phyloP scores from a whole-genome alignment of 2,329 filamentous ascomycete genomes.

The Cercospora berteroae region DNA sequence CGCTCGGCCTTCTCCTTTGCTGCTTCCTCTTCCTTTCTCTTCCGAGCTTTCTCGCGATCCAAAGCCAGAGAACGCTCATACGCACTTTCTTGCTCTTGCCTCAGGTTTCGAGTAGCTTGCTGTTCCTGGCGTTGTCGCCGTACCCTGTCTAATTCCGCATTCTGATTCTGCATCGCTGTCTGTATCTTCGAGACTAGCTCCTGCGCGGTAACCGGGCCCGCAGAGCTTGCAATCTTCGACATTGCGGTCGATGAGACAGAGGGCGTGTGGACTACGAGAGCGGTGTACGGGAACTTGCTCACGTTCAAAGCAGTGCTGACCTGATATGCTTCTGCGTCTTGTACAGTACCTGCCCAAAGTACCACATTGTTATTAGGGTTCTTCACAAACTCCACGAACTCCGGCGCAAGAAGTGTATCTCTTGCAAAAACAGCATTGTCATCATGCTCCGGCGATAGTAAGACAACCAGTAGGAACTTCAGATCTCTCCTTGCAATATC shows the following conservation, averaged over 20 bases:
- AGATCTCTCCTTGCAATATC: conserved; percentile 87
- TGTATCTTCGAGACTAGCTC: conserved; percentile 76
- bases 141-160: conserved; percentile 69
- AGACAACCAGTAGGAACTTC: conserved; percentile 84
- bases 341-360: conserved; percentile 88
- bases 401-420: conserved; percentile 74
- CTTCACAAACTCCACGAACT: conserved; percentile 71
- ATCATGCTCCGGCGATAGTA: conserved; percentile 91
- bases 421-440: conserved; percentile 79
- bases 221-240: conserved; percentile 79
- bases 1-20: conserved; percentile 60
- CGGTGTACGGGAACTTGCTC: conserved; percentile 89
- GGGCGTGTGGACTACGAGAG: conserved; percentile 82
- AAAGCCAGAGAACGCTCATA: conserved; percentile 89
- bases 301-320: conserved; percentile 82
- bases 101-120: conserved; percentile 73
- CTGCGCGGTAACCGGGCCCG: conserved; percentile 66
- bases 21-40: conserved; percentile 73
- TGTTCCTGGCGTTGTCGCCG: conserved; percentile 77
- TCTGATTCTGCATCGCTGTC: conserved; percentile 70
- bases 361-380: conserved; percentile 76
- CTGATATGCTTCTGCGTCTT: conserved; percentile 92
- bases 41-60: conserved; percentile 79
- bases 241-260: conserved; percentile 81
- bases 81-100: conserved; percentile 86